Evolutionary conservation across 2,329 filamentous ascomycete species (phyloP), one percentile per base, ranked within the genome.

Genomic region (Diaporthe vexans): DNA sequence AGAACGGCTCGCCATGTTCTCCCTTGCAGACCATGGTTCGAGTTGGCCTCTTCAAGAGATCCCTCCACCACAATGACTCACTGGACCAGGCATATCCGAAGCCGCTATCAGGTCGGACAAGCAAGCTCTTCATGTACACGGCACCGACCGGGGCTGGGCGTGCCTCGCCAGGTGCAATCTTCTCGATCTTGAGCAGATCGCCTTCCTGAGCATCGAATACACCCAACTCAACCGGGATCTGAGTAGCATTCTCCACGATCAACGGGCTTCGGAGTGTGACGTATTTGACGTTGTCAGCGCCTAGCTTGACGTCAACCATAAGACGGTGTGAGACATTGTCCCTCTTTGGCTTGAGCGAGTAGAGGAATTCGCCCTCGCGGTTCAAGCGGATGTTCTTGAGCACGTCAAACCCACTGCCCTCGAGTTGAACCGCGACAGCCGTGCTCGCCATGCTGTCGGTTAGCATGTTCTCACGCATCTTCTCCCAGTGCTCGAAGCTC

Each of bases 81-180:
- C 91, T 93, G 4, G 95, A 98, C 97, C 97, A 99, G 74, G 94
- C 91, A 81, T 98, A 99, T 1, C 97, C 97, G 80, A 99, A 99
- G 5, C 97, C 97, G 79, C 97, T 95, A 81, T 98, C 97, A 1
- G 97, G 97, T 46, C 97, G 91, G 57, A 99, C 88, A 11, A 99
- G 89, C 10, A 98, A 87, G 0, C 93, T 95, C 84, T 98, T 97
- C 84, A 97, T 90, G 81, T 93, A 98, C 0, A 94, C 95, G 1
- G 96, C 95, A 19, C 97, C 97, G 9, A 99, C 95, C 0, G 97
- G 97, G 15, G 95, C 94, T 11, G 97, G 96, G 24, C 95, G 91
- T 70, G 93, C 93, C 81, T 98, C 95, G 0, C 97, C 97, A 0
- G 97, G 97, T 0, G 95, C 90, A 73, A 99, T 96, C 86, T 98